A percentile compares a stretch with the other conserved stretches of the same genome.
These are phyloP conservation scores for Saturnispora mendoncae DNA, from an alignment of 805 yeast species.

Conservation along the genomic window DNA sequence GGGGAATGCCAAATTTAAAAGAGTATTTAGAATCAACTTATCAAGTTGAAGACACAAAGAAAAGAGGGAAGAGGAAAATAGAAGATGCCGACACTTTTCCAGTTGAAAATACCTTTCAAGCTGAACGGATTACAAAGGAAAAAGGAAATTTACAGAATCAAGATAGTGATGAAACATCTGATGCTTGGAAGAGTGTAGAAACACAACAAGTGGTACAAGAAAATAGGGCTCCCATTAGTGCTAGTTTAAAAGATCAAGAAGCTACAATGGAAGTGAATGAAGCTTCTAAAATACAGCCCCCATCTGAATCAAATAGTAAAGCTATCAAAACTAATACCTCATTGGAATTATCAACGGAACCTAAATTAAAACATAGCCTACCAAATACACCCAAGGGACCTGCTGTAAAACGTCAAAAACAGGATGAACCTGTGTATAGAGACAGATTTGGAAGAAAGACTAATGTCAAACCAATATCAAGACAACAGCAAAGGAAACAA, in stretches of 20 bases:
- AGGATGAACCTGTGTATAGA: constrained; percentile 2
- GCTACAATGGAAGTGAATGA: too few relatives aligned
- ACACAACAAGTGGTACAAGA: too few relatives aligned
- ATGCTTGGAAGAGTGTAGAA: background rate
- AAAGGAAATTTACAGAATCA: background rate
- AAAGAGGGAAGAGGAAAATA: background rate
- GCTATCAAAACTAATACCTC: too few relatives aligned
- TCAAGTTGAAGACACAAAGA: background rate
- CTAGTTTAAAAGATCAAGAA: too few relatives aligned
- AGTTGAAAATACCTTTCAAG: background rate
- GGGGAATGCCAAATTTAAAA: background rate
- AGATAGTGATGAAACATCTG: background rate
- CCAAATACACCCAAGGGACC: background rate
- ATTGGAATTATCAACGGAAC: background rate
- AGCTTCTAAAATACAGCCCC: too few relatives aligned
- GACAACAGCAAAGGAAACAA: background rate
- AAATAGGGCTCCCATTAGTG: too few relatives aligned
- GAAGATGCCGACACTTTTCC: background rate
- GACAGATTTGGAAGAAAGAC: constrained; percentile 3
- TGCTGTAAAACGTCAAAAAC: constrained; percentile 3
- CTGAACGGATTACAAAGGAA: background rate
- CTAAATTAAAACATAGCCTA: background rate
- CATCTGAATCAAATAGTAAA: too few relatives aligned
- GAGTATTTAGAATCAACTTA: background rate
- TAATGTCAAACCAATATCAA: background rate